Evolutionary conservation across 306 rosid species (phyloP).

Genomic region (Fagus crenata): DNA sequence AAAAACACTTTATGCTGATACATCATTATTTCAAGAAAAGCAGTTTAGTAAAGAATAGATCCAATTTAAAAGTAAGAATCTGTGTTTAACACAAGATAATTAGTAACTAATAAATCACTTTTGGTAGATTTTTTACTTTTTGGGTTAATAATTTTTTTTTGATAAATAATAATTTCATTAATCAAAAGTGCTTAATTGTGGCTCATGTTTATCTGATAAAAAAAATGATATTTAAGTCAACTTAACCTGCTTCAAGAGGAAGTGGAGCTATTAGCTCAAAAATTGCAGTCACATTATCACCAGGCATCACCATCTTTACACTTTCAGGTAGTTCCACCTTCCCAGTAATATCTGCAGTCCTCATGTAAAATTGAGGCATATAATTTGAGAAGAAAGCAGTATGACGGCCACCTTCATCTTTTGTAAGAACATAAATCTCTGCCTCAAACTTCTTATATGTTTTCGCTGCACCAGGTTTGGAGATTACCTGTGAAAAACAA

Average conservation of each 20-base stretch:
- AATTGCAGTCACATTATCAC: conserved; percentile 83
- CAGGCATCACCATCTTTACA: conserved; percentile 98
- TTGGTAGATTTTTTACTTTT: too few species aligned
- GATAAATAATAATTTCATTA: too few species aligned
- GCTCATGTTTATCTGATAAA: too few species aligned
- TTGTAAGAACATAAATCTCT: conserved; percentile 91
- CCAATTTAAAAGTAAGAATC: too few species aligned
- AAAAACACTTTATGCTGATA: too few species aligned
- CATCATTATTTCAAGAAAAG: too few species aligned
- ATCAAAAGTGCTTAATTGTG: too few species aligned
- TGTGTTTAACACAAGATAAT: too few species aligned
- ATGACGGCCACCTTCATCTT: conserved; percentile 98
- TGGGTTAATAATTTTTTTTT: too few species aligned
- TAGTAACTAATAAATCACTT: too few species aligned
- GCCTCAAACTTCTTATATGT: conserved; percentile 89
- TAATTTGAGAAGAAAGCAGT: conserved; percentile 98
- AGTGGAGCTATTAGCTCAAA: conserved; percentile 82
- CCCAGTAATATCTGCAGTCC: conserved; percentile 97
- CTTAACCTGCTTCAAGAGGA: conserved; percentile 84
- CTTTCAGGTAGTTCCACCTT: conserved; percentile 86
- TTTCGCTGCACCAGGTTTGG: conserved; percentile 83
- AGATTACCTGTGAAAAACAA: conserved; percentile 59
- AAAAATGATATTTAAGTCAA: too few species aligned
- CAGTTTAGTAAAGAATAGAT: too few species aligned
- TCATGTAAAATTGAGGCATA: conserved; percentile 90